Evolutionary conservation across 192 early-diverging fungal genomes (phyloP).

Genomic region (Neocallimastix lanati): DNA sequence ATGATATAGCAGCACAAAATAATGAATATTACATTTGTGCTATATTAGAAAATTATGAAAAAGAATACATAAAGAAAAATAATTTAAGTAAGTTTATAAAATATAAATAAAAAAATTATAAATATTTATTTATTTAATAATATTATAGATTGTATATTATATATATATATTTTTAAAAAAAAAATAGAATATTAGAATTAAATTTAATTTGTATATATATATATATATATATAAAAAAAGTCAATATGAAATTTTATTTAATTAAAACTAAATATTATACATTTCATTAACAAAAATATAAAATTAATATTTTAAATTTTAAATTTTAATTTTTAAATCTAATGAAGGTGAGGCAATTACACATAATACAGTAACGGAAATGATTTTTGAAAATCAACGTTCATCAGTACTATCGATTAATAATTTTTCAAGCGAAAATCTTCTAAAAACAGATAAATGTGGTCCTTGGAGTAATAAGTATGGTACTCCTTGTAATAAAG

Average conservation of each 20-base stretch:
- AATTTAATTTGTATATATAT: too few species aligned
- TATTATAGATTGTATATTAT: too few species aligned
- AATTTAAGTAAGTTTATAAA: constrained; percentile 11
- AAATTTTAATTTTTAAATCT: too few species aligned
- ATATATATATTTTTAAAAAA: too few species aligned
- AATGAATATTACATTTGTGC: constrained; percentile 47
- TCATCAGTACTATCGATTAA: constrained; percentile 18
- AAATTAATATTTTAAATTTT: too few species aligned
- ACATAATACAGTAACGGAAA: constrained; percentile 36
- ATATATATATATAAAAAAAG: too few species aligned
- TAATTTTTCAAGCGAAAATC: constrained; percentile 1
- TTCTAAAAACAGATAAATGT: constrained; percentile 27
- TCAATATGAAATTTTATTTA: too few species aligned
- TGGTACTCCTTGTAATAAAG: constrained; percentile 24
- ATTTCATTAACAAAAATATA: too few species aligned
- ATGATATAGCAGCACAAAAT: constrained; percentile 52
- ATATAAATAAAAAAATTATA: constrained; percentile 23
- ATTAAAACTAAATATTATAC: too few species aligned
- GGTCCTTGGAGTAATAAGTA: constrained; percentile 39
- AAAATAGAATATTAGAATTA: too few species aligned
- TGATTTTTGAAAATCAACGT: constrained; percentile 54
- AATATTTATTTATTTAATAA: too few species aligned
- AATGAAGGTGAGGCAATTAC: constrained; percentile 18
- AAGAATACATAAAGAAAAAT: not conserved
- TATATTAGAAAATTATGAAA: constrained; percentile 36